These are phyloP conservation scores for Mixia osmundae DNA, from an alignment of 1,284 basidiomycete genomes.

Conservation along the genomic window DNA sequence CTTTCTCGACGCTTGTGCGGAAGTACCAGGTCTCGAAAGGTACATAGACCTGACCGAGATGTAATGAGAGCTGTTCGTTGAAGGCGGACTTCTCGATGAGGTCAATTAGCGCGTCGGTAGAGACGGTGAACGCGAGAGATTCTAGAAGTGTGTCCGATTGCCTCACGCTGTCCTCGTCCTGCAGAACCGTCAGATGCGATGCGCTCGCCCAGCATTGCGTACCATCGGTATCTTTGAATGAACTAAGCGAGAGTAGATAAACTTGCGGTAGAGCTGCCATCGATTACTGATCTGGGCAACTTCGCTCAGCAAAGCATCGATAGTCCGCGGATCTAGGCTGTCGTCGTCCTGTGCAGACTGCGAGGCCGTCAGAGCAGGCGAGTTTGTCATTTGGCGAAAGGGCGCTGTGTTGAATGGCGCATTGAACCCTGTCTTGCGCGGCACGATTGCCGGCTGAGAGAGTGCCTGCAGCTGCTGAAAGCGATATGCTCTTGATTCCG, in stretches of 20 bases:
- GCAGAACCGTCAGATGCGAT: no score
- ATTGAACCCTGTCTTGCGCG: conserved; percentile 17
- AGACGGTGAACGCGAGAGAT: no score
- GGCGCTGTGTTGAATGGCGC: conserved; percentile 11
- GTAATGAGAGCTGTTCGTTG: conserved; percentile 37
- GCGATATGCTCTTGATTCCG: conserved; percentile 22
- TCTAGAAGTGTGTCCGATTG: no score
- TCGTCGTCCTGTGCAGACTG: conserved; percentile 32
- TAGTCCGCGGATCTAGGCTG: conserved; percentile 55
- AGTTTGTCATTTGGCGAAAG: not conserved
- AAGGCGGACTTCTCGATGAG: conserved; percentile 30
- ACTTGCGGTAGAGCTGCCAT: conserved; percentile 77
- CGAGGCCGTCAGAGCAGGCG: not conserved
- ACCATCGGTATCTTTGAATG: no score
- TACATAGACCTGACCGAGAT: conserved; percentile 51
- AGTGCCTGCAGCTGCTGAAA: conserved; percentile 22
- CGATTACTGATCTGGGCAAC: conserved; percentile 66
- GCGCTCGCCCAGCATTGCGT: no score
- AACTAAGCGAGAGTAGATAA: conserved; percentile 43
- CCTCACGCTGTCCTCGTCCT: no score
- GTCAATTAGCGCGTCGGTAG: conserved; percentile 5
- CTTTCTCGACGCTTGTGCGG: conserved; percentile 68
- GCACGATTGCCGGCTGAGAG: conserved; percentile 11
- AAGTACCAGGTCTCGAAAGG: conserved; percentile 85
- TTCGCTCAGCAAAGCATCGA: conserved; percentile 70